phyloP scores from a whole-genome alignment of 108 stramenopile genomes.

The Conticribra weissflogii region DNA sequence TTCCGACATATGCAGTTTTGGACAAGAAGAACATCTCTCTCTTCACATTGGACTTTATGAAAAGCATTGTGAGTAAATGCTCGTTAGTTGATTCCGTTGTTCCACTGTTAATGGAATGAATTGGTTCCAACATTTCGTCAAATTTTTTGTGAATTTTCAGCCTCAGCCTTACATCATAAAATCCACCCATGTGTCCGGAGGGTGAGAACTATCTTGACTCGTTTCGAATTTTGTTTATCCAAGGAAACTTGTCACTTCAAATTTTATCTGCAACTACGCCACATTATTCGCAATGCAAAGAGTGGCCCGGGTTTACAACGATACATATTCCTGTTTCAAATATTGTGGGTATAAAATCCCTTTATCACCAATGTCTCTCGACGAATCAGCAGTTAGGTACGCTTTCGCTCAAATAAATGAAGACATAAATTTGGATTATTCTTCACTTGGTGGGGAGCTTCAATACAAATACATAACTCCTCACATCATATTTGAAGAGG shows the following conservation, averaged over 20 bases:
- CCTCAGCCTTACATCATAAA: slow-evolving; percentile 26
- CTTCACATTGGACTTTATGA: slow-evolving; percentile 23
- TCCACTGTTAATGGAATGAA: no score
- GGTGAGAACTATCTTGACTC: slow-evolving; percentile 1
- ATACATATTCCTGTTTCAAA: slow-evolving; percentile 22
- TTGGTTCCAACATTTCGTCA: no score
- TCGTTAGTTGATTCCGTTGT: no score
- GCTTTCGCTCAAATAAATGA: slow-evolving; percentile 5
- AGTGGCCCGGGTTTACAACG: slow-evolving; percentile 22
- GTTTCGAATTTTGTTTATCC: background rate
- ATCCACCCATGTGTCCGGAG: slow-evolving; percentile 15
- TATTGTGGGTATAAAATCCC: slow-evolving; percentile 15
- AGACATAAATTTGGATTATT: slow-evolving; percentile 16
- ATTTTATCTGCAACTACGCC: no score
- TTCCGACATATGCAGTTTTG: slow-evolving; percentile 12
- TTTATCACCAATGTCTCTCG: background rate
- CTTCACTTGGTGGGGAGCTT: slow-evolving; percentile 1
- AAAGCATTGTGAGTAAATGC: no score
- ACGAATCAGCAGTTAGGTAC: slow-evolving; percentile 3
- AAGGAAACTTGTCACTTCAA: background rate
- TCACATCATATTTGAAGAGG: slow-evolving; percentile 17
- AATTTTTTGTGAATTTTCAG: no score
- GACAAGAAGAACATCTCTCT: slow-evolving; percentile 4
- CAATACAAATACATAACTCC: slow-evolving; percentile 27
- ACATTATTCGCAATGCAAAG: background rate